Conservation (phyloP, 176 grass and related monocot species). For the Thinopyrum elongatum region DNA sequence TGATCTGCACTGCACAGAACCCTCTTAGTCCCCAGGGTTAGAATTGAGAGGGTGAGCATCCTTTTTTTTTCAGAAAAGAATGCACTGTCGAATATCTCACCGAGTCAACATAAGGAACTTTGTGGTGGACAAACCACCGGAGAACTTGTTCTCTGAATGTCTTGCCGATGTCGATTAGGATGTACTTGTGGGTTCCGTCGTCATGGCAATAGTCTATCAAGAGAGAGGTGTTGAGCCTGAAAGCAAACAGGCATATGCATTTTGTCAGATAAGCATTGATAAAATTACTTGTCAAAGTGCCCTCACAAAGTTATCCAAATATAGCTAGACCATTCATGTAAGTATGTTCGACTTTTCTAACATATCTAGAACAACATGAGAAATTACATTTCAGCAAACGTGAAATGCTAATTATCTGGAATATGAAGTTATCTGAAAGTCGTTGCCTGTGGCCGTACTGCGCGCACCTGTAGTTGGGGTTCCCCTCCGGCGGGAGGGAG, state of each 20-base stretch:
- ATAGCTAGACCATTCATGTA: neutral
- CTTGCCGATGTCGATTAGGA: slow-evolving; percentile 73
- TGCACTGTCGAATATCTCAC: slow-evolving; percentile 29
- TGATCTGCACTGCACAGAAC: slow-evolving; percentile 50
- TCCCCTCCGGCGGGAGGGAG: slow-evolving; percentile 56
- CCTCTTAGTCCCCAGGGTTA: neutral
- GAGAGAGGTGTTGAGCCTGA: slow-evolving; percentile 84
- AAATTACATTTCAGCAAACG: neutral
- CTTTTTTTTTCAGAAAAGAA: neutral
- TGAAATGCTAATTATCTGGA: neutral
- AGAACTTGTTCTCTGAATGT: slow-evolving; percentile 84
- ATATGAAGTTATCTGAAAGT: neutral
- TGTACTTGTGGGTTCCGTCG: slow-evolving; percentile 56
- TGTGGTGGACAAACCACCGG: slow-evolving; percentile 76
- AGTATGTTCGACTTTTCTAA: neutral
- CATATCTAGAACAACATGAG: neutral
- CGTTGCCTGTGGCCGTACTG: neutral
- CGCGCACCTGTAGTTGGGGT: slow-evolving; percentile 78
- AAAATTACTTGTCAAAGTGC: no score
- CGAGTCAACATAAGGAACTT: slow-evolving; percentile 61
- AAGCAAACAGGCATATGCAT: neutral
- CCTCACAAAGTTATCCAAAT: neutral
- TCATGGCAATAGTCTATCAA: slow-evolving; percentile 73
- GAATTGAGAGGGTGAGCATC: neutral
- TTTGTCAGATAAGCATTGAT: neutral